Conservation (phyloP, 495 filamentous ascomycete species). For the Annulohypoxylon stygium region DNA sequence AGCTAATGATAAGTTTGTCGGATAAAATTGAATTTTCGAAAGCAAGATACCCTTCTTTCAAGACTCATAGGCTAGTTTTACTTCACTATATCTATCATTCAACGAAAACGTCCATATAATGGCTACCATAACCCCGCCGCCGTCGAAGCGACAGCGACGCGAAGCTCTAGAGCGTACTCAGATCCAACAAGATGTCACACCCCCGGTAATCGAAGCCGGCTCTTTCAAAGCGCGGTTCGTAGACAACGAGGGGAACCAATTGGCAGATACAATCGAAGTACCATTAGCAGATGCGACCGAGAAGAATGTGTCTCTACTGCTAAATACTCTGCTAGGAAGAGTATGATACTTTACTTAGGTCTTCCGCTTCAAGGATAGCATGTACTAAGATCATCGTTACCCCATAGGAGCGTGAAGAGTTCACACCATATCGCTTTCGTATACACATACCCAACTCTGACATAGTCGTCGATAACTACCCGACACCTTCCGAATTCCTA, state of each 20-base stretch:
- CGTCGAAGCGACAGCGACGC: slow-evolving; percentile 88
- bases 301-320: slow-evolving; percentile 89
- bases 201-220: slow-evolving; percentile 76
- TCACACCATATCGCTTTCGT: slow-evolving; percentile 89
- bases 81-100: too few species aligned
- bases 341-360: slow-evolving; percentile 62
- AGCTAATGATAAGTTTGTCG: neutral
- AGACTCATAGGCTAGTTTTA: neutral
- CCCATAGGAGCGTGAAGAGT: slow-evolving; percentile 74
- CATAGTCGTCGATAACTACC: slow-evolving; percentile 80
- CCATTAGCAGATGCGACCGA: slow-evolving; percentile 87
- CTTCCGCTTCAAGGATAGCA: neutral
- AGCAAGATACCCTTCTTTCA: neutral
- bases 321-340: slow-evolving; percentile 88
- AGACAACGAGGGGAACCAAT: slow-evolving; percentile 79
- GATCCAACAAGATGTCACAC: slow-evolving; percentile 81
- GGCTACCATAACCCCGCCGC: slow-evolving; percentile 90
- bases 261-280: slow-evolving; percentile 77
- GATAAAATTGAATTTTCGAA: neutral
- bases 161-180: slow-evolving; percentile 78
- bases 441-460: slow-evolving; percentile 71
- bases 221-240: slow-evolving; percentile 88
- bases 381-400: slow-evolving; percentile 27
- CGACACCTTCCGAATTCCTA: slow-evolving; percentile 59
- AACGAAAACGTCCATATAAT: slow-evolving; percentile 60